phyloP scores from a whole-genome alignment of 2,329 filamentous ascomycete genomes.

The Dryadomyces quercivorus region DNA sequence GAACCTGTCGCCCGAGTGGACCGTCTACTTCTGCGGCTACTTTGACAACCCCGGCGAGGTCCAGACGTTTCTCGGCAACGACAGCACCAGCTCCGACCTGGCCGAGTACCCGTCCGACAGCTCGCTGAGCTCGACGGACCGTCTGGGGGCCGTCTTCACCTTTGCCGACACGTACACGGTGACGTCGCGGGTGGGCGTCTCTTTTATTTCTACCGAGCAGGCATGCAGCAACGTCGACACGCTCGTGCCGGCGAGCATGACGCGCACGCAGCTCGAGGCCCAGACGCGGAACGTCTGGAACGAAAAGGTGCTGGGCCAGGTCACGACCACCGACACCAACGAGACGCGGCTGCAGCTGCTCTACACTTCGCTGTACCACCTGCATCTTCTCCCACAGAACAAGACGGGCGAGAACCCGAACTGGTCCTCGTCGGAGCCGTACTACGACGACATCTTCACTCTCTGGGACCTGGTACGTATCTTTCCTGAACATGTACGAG shows the following conservation, averaged over 20 bases:
- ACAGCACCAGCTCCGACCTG: slow-evolving; percentile 19
- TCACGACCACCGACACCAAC: slow-evolving; percentile 46
- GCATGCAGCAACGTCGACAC: slow-evolving; percentile 36
- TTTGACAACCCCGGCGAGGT: slow-evolving; percentile 28
- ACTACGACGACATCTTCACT: slow-evolving; percentile 61
- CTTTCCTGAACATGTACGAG: slow-evolving; percentile 11
- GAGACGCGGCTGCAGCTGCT: slow-evolving; percentile 43
- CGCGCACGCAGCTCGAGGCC: slow-evolving; percentile 32
- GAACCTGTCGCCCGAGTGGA: slow-evolving; percentile 52
- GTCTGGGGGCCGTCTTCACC: slow-evolving; percentile 40
- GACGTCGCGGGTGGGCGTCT: slow-evolving; percentile 51
- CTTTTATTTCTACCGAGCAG: slow-evolving; percentile 49
- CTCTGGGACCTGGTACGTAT: slow-evolving; percentile 42
- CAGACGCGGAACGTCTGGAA: slow-evolving; percentile 38
- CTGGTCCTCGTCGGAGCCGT: slow-evolving; percentile 53
- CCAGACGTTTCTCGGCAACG: slow-evolving; percentile 23
- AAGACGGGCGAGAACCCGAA: slow-evolving; percentile 58
- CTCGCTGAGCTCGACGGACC: slow-evolving; percentile 14
- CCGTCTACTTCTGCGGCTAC: slow-evolving; percentile 49
- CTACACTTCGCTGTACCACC: slow-evolving; percentile 58
- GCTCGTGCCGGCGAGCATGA: slow-evolving; percentile 38
- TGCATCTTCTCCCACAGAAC: slow-evolving; percentile 57
- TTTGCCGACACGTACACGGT: slow-evolving; percentile 33
- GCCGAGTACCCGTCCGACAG: slow-evolving; percentile 20
- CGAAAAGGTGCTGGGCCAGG: slow-evolving; percentile 39